A percentile compares a stretch with the other conserved stretches of the same genome.
phyloP scores from a whole-genome alignment of 2,329 filamentous ascomycete species.

The Aspergillus tamarii region DNA sequence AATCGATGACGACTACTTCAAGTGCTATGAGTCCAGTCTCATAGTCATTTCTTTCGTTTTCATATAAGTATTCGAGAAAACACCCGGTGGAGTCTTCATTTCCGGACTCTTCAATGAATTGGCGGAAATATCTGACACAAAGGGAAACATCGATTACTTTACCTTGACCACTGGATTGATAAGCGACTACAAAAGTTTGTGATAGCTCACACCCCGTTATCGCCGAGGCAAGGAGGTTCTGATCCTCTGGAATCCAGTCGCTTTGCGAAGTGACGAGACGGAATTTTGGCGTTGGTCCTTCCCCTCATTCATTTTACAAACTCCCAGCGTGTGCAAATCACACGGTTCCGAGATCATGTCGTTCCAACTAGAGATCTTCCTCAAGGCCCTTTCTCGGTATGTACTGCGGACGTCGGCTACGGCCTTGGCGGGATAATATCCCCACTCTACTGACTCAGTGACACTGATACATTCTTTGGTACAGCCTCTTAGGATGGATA shows the following conservation, averaged over 20 bases:
- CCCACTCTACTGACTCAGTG: background rate
- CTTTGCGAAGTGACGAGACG: background rate
- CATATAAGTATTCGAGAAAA: background rate
- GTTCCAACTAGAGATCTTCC: slow-evolving; percentile 39
- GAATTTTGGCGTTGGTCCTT: background rate
- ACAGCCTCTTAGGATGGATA: slow-evolving; percentile 71
- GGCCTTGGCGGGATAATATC: background rate
- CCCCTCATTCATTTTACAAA: background rate
- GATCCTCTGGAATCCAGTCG: background rate
- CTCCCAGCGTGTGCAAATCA: background rate
- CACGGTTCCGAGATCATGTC: slow-evolving; percentile 25
- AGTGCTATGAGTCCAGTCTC: background rate
- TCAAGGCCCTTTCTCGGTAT: slow-evolving; percentile 48
- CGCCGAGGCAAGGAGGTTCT: background rate
- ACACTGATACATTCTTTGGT: slow-evolving; percentile 41
- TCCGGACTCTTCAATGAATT: background rate
- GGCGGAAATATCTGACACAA: background rate
- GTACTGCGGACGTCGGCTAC: slow-evolving; percentile 12
- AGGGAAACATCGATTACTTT: background rate
- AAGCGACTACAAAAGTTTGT: background rate
- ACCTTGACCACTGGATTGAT: background rate
- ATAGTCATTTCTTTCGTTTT: background rate
- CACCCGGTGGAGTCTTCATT: background rate
- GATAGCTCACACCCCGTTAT: background rate
- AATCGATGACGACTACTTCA: background rate